These are phyloP conservation scores for Backusella tarrabulga DNA, from an alignment of 192 early-diverging fungal species.

Conservation along the genomic window DNA sequence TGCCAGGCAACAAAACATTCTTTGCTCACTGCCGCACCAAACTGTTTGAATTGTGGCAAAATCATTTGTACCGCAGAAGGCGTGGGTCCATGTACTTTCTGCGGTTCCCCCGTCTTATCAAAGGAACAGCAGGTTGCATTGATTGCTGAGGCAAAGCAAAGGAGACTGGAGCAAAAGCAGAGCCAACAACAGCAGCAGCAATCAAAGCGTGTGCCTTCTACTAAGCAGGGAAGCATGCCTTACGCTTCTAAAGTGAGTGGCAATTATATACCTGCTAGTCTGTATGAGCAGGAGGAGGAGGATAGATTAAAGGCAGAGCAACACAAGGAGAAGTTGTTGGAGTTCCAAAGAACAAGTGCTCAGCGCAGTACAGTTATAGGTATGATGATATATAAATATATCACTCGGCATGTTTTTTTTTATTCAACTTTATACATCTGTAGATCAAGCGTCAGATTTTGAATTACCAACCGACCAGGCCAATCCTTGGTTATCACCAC, in stretches of 20 bases:
- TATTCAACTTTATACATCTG: neutral
- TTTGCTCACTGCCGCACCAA: slow-evolving; percentile 51
- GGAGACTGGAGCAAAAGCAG: slow-evolving; percentile 39
- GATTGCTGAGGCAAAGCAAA: slow-evolving; percentile 49
- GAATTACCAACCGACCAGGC: slow-evolving; percentile 51
- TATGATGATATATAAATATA: slow-evolving; percentile 6
- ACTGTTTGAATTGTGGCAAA: slow-evolving; percentile 59
- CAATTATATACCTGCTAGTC: slow-evolving; percentile 28
- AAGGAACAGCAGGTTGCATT: slow-evolving; percentile 51
- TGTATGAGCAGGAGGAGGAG: slow-evolving; percentile 23
- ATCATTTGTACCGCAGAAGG: slow-evolving; percentile 58
- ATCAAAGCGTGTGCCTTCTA: slow-evolving; percentile 15
- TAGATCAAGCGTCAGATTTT: slow-evolving; percentile 55
- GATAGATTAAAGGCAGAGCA: slow-evolving; percentile 18
- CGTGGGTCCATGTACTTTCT: slow-evolving; percentile 55
- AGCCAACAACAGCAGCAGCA: slow-evolving; percentile 33
- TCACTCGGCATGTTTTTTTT: neutral
- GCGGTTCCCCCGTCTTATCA: slow-evolving; percentile 49
- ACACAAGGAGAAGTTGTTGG: slow-evolving; percentile 51
- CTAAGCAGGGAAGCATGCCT: slow-evolving; percentile 19
- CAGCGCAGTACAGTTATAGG: slow-evolving; percentile 42
- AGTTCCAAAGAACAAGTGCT: slow-evolving; percentile 49
- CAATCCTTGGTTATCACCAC: slow-evolving; percentile 47
- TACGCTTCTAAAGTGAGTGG: slow-evolving; percentile 51
- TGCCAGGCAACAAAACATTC: slow-evolving; percentile 57